Conservation (phyloP, 257 asterid genomes). For the Linaria vulgaris region DNA sequence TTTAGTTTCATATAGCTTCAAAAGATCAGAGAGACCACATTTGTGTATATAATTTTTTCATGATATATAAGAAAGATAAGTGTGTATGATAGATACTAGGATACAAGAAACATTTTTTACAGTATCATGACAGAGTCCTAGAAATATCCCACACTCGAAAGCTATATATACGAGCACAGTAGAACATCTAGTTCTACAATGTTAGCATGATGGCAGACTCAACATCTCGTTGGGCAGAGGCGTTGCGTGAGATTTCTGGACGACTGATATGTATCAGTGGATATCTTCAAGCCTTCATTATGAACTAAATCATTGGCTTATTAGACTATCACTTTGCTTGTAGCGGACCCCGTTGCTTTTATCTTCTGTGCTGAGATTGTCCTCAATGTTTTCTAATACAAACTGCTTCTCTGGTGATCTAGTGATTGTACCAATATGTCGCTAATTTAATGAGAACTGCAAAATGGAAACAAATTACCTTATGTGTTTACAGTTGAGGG, state of each 20-base stretch:
- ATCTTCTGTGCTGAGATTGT: background rate
- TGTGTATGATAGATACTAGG: no score
- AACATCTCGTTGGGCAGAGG: slow-evolving; percentile 99
- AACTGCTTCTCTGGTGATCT: slow-evolving; percentile 1
- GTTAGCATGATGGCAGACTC: slow-evolving; percentile 99
- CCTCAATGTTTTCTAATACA: slow-evolving; percentile 10
- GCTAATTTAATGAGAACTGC: slow-evolving; percentile 14
- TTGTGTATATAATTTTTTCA: no score
- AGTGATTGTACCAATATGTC: background rate
- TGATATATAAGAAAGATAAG: no score
- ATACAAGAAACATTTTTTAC: no score
- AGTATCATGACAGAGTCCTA: no score
- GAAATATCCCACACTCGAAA: background rate
- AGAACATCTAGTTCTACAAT: slow-evolving; percentile 44
- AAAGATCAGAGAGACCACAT: no score
- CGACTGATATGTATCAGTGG: slow-evolving; percentile 68
- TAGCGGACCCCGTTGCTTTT: background rate
- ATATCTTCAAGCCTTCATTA: slow-evolving; percentile 27
- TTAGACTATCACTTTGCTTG: no score
- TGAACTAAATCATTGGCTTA: no score
- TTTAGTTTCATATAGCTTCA: no score
- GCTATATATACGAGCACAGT: background rate
- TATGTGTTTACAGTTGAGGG: background rate
- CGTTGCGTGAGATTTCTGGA: slow-evolving; percentile 99
- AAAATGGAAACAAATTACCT: background rate